Conservation (phyloP, 2,329 filamentous ascomycete genomes). For the Claviceps sp. region DNA sequence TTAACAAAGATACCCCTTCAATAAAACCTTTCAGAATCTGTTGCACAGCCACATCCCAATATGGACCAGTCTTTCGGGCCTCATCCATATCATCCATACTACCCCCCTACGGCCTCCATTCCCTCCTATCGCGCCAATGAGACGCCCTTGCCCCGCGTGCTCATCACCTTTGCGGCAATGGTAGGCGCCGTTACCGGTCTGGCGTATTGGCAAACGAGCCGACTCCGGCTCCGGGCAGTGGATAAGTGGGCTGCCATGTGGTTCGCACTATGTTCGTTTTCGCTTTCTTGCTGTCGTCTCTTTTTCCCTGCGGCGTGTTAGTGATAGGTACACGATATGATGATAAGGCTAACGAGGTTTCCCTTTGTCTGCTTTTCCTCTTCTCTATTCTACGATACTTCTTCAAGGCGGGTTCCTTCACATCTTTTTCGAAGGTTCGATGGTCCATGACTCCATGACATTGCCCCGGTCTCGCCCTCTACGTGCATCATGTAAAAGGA, state of each 20-base stretch:
- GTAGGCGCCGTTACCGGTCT: slow-evolving; percentile 22
- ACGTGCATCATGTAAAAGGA: not conserved
- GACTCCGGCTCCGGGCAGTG: slow-evolving; percentile 11
- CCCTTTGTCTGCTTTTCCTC: not conserved
- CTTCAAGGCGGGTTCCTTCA: slow-evolving; percentile 54
- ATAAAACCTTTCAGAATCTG: no score
- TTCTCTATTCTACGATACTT: not conserved
- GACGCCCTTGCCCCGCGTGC: slow-evolving; percentile 23
- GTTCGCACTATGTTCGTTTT: slow-evolving; percentile 40
- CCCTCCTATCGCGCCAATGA: slow-evolving; percentile 33
- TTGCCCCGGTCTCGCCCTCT: not conserved
- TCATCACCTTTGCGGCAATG: slow-evolving; percentile 22
- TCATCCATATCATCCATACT: slow-evolving; percentile 46
- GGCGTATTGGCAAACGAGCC: slow-evolving; percentile 14
- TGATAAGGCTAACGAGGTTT: not conserved
- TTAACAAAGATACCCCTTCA: no score
- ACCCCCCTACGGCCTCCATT: slow-evolving; percentile 29
- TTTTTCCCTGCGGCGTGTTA: not conserved
- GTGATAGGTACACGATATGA: not conserved
- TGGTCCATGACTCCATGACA: not conserved
- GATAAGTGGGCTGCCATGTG: slow-evolving; percentile 35
- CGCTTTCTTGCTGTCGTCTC: not conserved
- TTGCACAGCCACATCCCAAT: no score
- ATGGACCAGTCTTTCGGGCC: slow-evolving; percentile 1
- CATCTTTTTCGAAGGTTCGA: slow-evolving; percentile 63